Evolutionary conservation across 257 asterid genomes (phyloP).

Genomic region (Mentha longifolia): DNA sequence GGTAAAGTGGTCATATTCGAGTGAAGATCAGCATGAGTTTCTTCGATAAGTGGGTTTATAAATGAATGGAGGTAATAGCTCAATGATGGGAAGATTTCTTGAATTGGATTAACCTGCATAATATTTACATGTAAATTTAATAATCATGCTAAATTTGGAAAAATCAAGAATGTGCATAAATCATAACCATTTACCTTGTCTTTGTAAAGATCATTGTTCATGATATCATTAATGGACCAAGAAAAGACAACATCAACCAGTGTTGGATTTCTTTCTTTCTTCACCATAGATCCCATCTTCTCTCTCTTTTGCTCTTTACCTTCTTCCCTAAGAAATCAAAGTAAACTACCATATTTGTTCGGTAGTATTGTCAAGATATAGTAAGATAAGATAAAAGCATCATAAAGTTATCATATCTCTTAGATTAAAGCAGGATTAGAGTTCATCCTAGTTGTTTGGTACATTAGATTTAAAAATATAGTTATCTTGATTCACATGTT

Average conservation of each 20-base stretch:
- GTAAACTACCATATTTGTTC: background rate
- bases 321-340: too few species aligned
- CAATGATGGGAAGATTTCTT: slow-evolving; percentile 47
- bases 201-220: slow-evolving; percentile 55
- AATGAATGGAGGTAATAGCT: slow-evolving; percentile 54
- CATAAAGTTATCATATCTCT: too few species aligned
- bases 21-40: slow-evolving; percentile 65
- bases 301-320: too few species aligned
- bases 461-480: too few species aligned
- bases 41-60: slow-evolving; percentile 58
- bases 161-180: too few species aligned
- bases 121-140: too few species aligned
- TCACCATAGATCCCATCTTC: background rate
- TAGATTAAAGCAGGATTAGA: too few species aligned
- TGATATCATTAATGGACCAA: slow-evolving; percentile 57
- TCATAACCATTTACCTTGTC: slow-evolving; percentile 39
- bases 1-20: slow-evolving; percentile 49
- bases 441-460: too few species aligned
- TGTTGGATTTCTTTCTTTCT: background rate
- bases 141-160: too few species aligned
- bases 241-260: slow-evolving; percentile 46
- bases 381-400: too few species aligned
- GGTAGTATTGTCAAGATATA: too few species aligned
- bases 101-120: slow-evolving; percentile 52
- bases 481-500: too few species aligned